Percentiles rank a stretch among this genome's conserved stretches.
Conservation (phyloP, 2,329 filamentous ascomycete species). For the Fusarium compactum region DNA sequence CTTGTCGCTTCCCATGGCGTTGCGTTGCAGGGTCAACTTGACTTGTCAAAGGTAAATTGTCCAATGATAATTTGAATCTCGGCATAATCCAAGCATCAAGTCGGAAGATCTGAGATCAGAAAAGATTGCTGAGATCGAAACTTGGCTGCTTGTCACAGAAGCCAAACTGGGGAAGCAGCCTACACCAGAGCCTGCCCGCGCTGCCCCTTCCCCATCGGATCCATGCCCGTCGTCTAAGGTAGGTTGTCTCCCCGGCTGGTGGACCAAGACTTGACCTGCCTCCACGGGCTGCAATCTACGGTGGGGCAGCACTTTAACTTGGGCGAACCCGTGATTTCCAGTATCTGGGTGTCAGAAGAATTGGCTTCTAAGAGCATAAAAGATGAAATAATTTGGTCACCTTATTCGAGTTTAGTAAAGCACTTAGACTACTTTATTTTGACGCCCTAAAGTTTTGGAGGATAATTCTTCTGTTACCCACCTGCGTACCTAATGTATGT, state of each 20-base stretch:
- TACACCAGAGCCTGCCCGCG: background rate
- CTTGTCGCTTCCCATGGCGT: background rate
- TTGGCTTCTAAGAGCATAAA: no score
- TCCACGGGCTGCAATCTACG: background rate
- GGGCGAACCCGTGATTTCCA: background rate
- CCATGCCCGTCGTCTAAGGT: background rate
- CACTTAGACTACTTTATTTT: no score
- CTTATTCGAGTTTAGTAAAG: no score
- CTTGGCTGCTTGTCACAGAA: background rate
- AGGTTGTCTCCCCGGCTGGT: background rate
- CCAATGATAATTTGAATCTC: slow-evolving; percentile 4
- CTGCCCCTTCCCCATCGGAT: background rate
- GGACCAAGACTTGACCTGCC: background rate
- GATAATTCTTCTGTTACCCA: background rate
- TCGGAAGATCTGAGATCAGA: slow-evolving; percentile 26
- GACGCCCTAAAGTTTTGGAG: background rate
- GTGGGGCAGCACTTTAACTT: slow-evolving; percentile 19
- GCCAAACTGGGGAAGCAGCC: background rate
- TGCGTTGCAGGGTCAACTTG: background rate
- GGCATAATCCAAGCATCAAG: slow-evolving; percentile 4
- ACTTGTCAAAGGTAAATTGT: background rate
- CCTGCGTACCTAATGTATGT: background rate
- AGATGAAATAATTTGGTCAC: no score
- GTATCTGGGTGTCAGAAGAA: background rate
- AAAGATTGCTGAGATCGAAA: slow-evolving; percentile 16